Base-by-base conservation (phyloP, 768 basidiomycete genomes). In the Daedalea quercina region DNA sequence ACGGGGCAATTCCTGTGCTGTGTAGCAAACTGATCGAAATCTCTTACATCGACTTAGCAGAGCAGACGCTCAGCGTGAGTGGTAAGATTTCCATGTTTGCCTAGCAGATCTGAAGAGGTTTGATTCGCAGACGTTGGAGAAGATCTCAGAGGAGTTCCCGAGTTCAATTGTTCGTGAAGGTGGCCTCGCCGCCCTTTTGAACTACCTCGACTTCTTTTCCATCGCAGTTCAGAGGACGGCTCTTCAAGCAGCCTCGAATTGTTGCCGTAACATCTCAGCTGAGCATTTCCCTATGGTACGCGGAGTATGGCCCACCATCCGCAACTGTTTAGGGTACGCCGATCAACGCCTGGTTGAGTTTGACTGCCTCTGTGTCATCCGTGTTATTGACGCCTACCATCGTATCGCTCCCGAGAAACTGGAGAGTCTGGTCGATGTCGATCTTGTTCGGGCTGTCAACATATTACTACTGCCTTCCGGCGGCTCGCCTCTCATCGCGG, bases 341-440 rank as follows among this genome's bases (percentile, higher is more conserved):
- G 95, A 98, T 68, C 92, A 95, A 69, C 85, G 93, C 48, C 81
- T 98, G n/a, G 96, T 99, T 57, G 96, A 98, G 70, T 95, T 87
- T 65, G 94, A 94, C 1, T 93, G 91, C 59, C 81, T 95, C 48
- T 95, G 91, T 59, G 88, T 98, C 63, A 95, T 97, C 53, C 87
- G 95, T 33, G 85, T 91, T 53, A 80, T 98, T 61, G 95, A 99
- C 61, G 86, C 90, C 31, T 98, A 94, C 67, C 77, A 90, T 61
- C 89, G 94, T 53, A 75, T 87, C 49, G 86, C 84, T 15, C 79
- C 87, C 20, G 90, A 92, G 65, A 85, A 90, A 59, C 79, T 98
- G 48, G 96, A 98, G 67, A 76, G 77, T 8, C 77, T 97, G 43
- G 82, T 97, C 58, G 89, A 94, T 57, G 75, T 76, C 31, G 86